Conservation (phyloP, 2,329 filamentous ascomycete genomes). For the Penicillium paneum region DNA sequence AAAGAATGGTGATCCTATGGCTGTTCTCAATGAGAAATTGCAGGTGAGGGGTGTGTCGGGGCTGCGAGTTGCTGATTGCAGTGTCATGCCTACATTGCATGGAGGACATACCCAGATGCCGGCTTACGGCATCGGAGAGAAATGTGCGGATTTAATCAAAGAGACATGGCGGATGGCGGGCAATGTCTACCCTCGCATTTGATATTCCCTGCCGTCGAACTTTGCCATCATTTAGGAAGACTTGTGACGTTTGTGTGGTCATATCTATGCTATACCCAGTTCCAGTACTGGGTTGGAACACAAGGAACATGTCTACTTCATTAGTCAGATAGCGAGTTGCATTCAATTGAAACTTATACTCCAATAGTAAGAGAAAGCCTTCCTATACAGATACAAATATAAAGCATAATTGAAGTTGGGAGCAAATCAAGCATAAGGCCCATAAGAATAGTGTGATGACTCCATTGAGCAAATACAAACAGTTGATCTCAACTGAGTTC, state of each 20-base stretch:
- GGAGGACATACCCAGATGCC: slow-evolving; percentile 57
- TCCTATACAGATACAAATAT: background rate
- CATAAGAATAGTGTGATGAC: background rate
- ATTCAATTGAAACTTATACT: background rate
- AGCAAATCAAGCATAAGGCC: background rate
- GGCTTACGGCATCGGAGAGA: slow-evolving; percentile 57
- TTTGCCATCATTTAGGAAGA: background rate
- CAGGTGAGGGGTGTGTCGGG: slow-evolving; percentile 52
- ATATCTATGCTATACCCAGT: background rate
- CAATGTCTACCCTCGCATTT: slow-evolving; percentile 18
- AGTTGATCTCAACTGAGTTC: slow-evolving; percentile 1
- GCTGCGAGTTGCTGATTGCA: slow-evolving; percentile 55
- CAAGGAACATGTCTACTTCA: background rate
- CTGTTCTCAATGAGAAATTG: slow-evolving; percentile 55
- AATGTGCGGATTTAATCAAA: slow-evolving; percentile 52
- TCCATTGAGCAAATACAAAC: background rate
- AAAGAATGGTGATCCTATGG: slow-evolving; percentile 45
- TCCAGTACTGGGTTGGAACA: background rate
- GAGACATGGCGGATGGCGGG: slow-evolving; percentile 28
- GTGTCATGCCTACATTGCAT: slow-evolving; percentile 53
- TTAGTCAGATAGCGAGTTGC: background rate
- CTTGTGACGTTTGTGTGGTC: background rate
- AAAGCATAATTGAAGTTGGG: background rate
- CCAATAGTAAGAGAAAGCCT: background rate
- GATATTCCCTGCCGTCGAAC: background rate